Evolutionary conservation across 1,139 yeast genomes (phyloP).

Genomic region (Yamadazyma taylorii): DNA sequence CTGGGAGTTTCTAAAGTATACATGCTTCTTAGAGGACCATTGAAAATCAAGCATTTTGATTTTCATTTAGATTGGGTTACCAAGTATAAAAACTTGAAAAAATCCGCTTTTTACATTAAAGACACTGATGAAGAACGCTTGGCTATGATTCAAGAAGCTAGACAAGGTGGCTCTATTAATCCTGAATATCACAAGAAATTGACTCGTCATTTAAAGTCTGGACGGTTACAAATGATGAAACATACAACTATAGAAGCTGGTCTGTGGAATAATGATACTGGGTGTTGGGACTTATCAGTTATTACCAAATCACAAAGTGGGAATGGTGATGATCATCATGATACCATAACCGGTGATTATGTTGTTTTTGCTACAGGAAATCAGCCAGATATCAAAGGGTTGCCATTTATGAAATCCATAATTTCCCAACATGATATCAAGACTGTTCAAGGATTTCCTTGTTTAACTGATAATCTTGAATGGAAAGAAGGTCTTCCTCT

Average conservation of each 20-base stretch:
- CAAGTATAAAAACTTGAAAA: conserved; percentile 44
- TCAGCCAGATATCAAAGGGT: conserved; percentile 28
- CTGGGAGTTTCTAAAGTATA: conserved; percentile 32
- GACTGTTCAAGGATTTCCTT: conserved; percentile 40
- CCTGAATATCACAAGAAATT: conserved; percentile 43
- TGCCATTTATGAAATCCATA: conserved; percentile 31
- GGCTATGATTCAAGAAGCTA: conserved; percentile 42
- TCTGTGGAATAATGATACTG: conserved; percentile 20
- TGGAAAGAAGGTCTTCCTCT: conserved; percentile 42
- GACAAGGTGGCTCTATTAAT: conserved; percentile 51
- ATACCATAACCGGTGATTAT: conserved; percentile 25
- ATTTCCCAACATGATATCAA: conserved; percentile 28
- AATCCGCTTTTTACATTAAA: conserved; percentile 43
- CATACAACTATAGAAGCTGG: conserved; percentile 24
- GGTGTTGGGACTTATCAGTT: conserved; percentile 19
- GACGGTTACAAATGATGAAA: conserved; percentile 25
- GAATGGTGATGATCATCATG: neutral
- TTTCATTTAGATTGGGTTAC: conserved; percentile 56
- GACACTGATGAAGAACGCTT: conserved; percentile 44
- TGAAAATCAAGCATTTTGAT: conserved; percentile 50
- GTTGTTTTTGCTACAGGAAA: conserved; percentile 48
- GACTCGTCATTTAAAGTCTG: conserved; percentile 29
- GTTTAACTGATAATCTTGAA: conserved; percentile 46
- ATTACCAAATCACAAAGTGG: conserved; percentile 8
- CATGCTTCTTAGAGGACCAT: conserved; percentile 37